Base-by-base conservation (phyloP, 805 yeast genomes). In the Monosporozyma servazzii region DNA sequence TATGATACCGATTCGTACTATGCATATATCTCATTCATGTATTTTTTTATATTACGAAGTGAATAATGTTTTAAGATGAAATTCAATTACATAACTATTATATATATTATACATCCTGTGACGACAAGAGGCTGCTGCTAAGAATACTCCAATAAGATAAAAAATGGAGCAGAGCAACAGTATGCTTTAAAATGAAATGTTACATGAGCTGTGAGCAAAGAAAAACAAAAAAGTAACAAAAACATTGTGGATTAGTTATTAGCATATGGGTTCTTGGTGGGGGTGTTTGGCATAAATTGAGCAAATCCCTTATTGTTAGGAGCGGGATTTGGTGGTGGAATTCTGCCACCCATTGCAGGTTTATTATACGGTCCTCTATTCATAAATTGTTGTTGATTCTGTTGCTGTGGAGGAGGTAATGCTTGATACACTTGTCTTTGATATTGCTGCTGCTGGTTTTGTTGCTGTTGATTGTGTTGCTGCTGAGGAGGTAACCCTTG, bases 201-300 rank as follows among this genome's bases (percentile, higher is more conserved):
- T 33, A 33, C 37, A 33, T 13, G 36, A 13, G 17, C 3, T 33
- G 15, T 33, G 37, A 33, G 17, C n/a, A 33, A n/a, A 33, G 2
- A 33, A 15, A 18, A 18, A 37, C 7, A 37, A 17, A 37, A 18
- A 17, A 18, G 23, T 37, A 18, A 13, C 11, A 37, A 37, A n/a
- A 8, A 5, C 10, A 37, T 11, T 8, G 37, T 31, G 9, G 13
- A 9, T 37, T 37, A 37, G 23, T 37, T 37, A 37, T 37, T 37
- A 18, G 23, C 15, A 37, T 37, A 37, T 37, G 41, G 41, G 41
- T 37, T 37, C 23, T 37, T 37, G 17, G 41, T 37, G 17, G 41
- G 23, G 4, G 44, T 31, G 10, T 11, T 48, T 17, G 70, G 69
- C 70, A 66, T 66, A 45, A 55, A 66, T 39, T 63, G 69, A 5